A percentile compares a stretch with the other conserved stretches of the same genome.
Conservation (phyloP, 163 green algal genomes). For the Volvox carteri region DNA sequence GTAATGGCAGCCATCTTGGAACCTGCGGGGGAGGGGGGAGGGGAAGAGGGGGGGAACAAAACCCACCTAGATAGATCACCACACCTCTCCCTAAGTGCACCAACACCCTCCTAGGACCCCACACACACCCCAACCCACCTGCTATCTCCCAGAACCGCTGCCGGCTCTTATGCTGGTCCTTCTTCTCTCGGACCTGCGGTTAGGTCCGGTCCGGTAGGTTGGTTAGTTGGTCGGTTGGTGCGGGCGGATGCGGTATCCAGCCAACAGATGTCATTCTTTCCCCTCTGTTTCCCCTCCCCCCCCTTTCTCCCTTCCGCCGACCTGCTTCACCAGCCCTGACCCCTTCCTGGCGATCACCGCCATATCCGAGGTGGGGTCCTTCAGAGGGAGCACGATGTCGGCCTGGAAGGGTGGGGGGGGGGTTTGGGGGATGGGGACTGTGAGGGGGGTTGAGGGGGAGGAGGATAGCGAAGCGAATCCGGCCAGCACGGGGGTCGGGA, state of each 20-base stretch:
- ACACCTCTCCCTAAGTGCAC: no score
- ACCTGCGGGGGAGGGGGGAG: constrained; percentile 50
- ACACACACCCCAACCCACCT: constrained; percentile 48
- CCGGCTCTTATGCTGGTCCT: constrained; percentile 91
- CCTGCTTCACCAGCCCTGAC: constrained; percentile 73
- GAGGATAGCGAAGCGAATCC: not conserved
- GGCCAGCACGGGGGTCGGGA: not conserved
- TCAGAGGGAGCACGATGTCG: constrained; percentile 59
- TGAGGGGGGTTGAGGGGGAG: not conserved
- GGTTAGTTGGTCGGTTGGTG: not conserved
- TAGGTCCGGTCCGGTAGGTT: no score
- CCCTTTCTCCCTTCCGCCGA: constrained; percentile 31
- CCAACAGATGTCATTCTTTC: no score
- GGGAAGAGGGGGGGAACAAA: not conserved
- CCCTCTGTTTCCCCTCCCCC: not conserved
- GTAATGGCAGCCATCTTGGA: constrained; percentile 97
- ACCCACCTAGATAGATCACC: no score
- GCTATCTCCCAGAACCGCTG: constrained; percentile 98
- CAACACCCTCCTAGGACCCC: not conserved
- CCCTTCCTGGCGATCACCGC: constrained; percentile 89
- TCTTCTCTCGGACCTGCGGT: constrained; percentile 90
- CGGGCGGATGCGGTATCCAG: no score
- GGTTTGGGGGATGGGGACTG: not conserved
- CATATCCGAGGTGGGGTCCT: constrained; percentile 98
- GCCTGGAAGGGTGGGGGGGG: not conserved